Evolutionary conservation across 306 rosid species (phyloP), one percentile per base, ranked within the genome.

Genomic region (Crotalaria pallida): DNA sequence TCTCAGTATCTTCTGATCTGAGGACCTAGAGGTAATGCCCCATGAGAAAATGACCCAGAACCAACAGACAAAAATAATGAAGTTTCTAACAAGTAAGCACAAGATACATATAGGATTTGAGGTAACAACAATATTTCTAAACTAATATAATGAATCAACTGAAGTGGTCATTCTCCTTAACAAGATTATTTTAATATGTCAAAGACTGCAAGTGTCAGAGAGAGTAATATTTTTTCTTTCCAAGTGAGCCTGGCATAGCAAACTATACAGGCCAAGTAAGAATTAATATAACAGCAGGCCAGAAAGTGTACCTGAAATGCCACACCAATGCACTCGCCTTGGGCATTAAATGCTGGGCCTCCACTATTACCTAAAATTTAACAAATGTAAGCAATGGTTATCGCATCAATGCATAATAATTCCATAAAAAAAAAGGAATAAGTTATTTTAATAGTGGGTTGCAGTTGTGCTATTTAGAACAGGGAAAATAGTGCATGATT

Each of bases 1-100:
- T 94, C 84, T 94, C 99, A n/a, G 93, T 96, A 69, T 91, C 99
- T 72, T 91, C 97, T 58, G 97, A 88, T 84, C 96, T 94, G 91
- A 84, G 89, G 78, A 94, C 99, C 99, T 94, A 91, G 84, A 84
- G 80, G 74, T 65, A 67, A 75, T 65, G 81, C 84, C 83, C 77
- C 78, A 80, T 87, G 72, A 85, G 85, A 72, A 78, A 68, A 80
- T 75, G 62, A 55, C 11, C 19, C 57, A 56, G 23, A 41, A 58
- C n/a, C n/a, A 71, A 21, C 4, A 31, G 40, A 69, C 47, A 40
- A 40, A 43, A 3, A 21, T 9, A 75, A 26, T 34, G 50, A 33
- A 62, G 13, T 24, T 67, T 61, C 6, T 31, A 45, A 24, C 38
- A 60, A 69, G 53, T 58, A 69, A 70, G 44, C 71, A 77, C 48